A percentile compares a stretch with the other conserved stretches of the same genome.
These are phyloP conservation scores for Pyrus betulifolia DNA, from an alignment of 306 rosid genomes.

Conservation along the genomic window DNA sequence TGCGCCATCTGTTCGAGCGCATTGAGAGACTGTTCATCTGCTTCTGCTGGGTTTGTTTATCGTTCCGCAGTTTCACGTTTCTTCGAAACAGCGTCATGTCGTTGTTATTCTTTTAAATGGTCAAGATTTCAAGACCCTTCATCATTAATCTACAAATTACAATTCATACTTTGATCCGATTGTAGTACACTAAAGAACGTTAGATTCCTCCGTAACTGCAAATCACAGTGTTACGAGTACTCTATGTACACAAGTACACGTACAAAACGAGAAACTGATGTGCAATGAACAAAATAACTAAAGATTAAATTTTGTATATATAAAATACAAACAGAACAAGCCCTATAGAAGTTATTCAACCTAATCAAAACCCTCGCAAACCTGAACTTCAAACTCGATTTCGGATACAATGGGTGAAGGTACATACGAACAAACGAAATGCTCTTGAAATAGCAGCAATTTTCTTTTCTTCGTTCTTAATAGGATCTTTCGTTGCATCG, in stretches of 20 bases:
- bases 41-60: background rate
- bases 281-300: background rate
- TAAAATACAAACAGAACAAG: background rate
- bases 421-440: background rate
- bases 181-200: background rate
- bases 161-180: background rate
- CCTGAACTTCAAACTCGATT: background rate
- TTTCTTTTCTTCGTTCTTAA: background rate
- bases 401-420: background rate
- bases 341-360: background rate
- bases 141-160: background rate
- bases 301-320: background rate
- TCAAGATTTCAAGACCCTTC: background rate
- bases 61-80: background rate
- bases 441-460: background rate
- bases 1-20: constrained; percentile 47
- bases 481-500: background rate
- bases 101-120: background rate
- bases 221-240: background rate
- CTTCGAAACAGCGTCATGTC: background rate
- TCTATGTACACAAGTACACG: background rate
- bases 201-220: background rate
- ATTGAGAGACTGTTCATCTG: constrained; percentile 11
- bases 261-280: background rate
- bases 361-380: background rate